Percentiles rank a stretch among this genome's conserved stretches.
These are phyloP conservation scores for Solanum aculeatissimum DNA, from an alignment of 305 asterid genomes.

Conservation along the genomic window DNA sequence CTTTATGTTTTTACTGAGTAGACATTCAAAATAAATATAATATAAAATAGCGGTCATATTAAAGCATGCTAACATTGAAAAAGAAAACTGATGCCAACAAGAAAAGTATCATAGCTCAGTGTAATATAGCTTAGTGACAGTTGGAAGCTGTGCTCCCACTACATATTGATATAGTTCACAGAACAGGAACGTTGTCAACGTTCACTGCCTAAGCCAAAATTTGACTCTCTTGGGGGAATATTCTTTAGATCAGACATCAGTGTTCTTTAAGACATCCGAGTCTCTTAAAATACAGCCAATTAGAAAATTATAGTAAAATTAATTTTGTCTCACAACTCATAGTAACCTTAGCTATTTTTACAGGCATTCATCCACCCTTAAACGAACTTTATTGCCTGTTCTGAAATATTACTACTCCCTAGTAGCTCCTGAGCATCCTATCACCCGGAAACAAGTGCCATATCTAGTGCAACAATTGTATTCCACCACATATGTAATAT, in stretches of 20 bases:
- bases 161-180: neutral
- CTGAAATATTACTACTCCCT: neutral
- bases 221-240: neutral
- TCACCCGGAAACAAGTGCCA: neutral
- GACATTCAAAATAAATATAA: neutral
- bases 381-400: neutral
- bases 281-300: neutral
- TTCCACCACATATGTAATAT: neutral
- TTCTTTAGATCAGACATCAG: neutral
- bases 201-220: neutral
- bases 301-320: neutral
- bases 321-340: neutral
- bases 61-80: neutral
- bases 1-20: neutral
- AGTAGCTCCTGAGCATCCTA: neutral
- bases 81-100: neutral
- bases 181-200: neutral
- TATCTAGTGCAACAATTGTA: neutral
- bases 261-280: neutral
- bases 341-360: neutral
- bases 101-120: neutral
- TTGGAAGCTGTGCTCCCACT: neutral
- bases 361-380: neutral
- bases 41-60: neutral
- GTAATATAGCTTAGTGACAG: neutral